phyloP scores from a whole-genome alignment of 2,329 filamentous ascomycete species.

The Parastagonospora avenae region DNA sequence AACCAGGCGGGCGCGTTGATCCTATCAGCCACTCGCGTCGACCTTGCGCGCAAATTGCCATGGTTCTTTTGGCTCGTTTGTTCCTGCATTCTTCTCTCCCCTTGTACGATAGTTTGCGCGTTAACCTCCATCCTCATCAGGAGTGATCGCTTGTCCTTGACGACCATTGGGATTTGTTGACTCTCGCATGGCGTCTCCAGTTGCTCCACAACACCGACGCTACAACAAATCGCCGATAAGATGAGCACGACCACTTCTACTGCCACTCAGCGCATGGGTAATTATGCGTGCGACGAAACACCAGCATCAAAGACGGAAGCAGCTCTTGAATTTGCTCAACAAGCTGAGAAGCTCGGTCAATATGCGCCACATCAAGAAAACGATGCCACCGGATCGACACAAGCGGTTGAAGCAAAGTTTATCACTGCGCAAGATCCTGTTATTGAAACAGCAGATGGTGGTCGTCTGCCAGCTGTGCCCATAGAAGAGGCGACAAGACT shows the following conservation, averaged over 20 bases:
- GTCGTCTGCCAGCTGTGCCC: slow-evolving; percentile 70
- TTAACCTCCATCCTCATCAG: neutral
- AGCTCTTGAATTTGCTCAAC: slow-evolving; percentile 64
- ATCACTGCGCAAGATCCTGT: slow-evolving; percentile 73
- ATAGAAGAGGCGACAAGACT: slow-evolving; percentile 72
- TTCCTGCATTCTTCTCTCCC: neutral
- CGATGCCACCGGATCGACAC: slow-evolving; percentile 52
- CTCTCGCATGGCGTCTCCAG: neutral
- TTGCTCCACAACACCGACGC: slow-evolving; percentile 26
- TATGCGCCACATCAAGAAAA: slow-evolving; percentile 49
- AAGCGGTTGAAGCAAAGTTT: slow-evolving; percentile 65
- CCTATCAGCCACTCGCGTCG: slow-evolving; percentile 9
- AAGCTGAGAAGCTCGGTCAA: slow-evolving; percentile 58
- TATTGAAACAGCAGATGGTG: slow-evolving; percentile 70
- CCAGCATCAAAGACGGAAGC: slow-evolving; percentile 39
- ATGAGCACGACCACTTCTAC: slow-evolving; percentile 31
- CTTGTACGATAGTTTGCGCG: neutral
- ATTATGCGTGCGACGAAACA: slow-evolving; percentile 23
- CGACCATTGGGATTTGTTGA: too few relatives aligned
- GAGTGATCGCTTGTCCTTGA: too few relatives aligned
- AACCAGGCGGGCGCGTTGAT: slow-evolving; percentile 4
- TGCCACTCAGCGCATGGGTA: slow-evolving; percentile 23
- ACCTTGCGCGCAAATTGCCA: neutral
- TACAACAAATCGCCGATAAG: slow-evolving; percentile 18
- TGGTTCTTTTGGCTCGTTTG: neutral